A percentile compares a stretch with the other conserved stretches of the same genome.
Conservation (phyloP, 192 early-diverging fungal genomes). For the Umbelopsis sp. region DNA sequence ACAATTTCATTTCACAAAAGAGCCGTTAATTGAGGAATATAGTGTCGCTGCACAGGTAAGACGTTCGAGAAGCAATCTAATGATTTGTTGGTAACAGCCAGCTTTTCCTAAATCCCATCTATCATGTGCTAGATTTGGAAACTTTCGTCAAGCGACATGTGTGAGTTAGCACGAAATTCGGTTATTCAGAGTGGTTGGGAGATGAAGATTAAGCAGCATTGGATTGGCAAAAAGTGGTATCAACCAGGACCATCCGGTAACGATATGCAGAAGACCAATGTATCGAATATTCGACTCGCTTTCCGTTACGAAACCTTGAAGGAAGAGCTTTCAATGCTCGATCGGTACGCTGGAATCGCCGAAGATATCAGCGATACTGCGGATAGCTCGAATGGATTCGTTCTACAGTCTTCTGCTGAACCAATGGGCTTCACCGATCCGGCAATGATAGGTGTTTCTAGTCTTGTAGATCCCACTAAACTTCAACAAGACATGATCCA, state of each 20-base stretch:
- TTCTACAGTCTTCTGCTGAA: too few species aligned
- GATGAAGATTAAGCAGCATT: conserved; percentile 78
- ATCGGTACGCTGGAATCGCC: conserved; percentile 19
- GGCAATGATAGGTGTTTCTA: neutral
- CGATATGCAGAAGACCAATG: conserved; percentile 89
- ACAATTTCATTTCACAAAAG: conserved; percentile 94
- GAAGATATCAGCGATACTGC: neutral
- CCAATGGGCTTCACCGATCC: neutral
- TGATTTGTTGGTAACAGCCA: neutral
- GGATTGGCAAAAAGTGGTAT: conserved; percentile 78
- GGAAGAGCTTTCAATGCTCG: conserved; percentile 64
- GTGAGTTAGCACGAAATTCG: conserved; percentile 87
- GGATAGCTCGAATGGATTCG: neutral
- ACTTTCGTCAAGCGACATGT: conserved; percentile 82
- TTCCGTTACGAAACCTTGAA: conserved; percentile 81
- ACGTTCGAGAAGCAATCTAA: neutral
- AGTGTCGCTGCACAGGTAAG: conserved; percentile 81
- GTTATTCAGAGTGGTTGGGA: conserved; percentile 88
- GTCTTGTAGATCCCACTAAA: neutral
- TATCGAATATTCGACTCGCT: conserved; percentile 75
- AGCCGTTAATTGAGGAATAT: conserved; percentile 94
- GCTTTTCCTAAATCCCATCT: neutral
- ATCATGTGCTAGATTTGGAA: conserved; percentile 74
- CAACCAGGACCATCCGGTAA: conserved; percentile 76
- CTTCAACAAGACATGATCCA: conserved; percentile 11